phyloP scores from a whole-genome alignment of 345 rosid species.

The Pistacia atlantica region DNA sequence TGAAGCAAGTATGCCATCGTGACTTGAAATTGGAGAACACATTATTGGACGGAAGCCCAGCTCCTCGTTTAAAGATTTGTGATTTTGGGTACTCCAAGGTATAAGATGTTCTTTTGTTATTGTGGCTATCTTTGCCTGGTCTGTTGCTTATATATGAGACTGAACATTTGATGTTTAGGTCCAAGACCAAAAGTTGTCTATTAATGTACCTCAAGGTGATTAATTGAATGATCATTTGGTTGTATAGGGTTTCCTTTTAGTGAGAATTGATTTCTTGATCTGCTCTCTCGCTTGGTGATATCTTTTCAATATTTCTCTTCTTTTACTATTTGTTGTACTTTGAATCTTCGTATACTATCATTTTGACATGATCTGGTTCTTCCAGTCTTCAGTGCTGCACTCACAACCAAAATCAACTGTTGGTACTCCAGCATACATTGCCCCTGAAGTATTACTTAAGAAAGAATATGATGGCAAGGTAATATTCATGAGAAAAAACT shows the following conservation, averaged over 20 bases:
- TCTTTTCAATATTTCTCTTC: neutral
- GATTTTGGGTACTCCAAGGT: slow-evolving; percentile 99
- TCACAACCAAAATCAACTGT: slow-evolving; percentile 98
- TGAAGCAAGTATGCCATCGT: slow-evolving; percentile 95
- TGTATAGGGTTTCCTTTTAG: neutral
- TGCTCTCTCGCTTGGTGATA: slow-evolving; percentile 8
- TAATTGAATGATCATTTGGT: neutral
- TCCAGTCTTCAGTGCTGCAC: slow-evolving; percentile 91
- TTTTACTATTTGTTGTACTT: neutral
- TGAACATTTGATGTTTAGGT: slow-evolving; percentile 4
- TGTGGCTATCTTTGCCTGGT: neutral
- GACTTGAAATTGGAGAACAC: slow-evolving; percentile 96
- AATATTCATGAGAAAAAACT: neutral
- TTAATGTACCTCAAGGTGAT: neutral
- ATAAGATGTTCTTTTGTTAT: slow-evolving; percentile 8
- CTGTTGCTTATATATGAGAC: neutral
- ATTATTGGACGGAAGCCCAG: slow-evolving; percentile 92
- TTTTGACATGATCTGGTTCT: slow-evolving; percentile 18
- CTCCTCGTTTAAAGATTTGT: slow-evolving; percentile 93
- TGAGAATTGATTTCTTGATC: neutral
- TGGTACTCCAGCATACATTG: slow-evolving; percentile 99
- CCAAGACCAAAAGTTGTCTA: slow-evolving; percentile 5
- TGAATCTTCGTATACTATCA: slow-evolving; percentile 8
- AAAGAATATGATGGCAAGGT: slow-evolving; percentile 99
- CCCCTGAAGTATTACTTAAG: slow-evolving; percentile 96